phyloP scores from a whole-genome alignment of 169 alveolate species.

The Plasmodium billcollinsi region DNA sequence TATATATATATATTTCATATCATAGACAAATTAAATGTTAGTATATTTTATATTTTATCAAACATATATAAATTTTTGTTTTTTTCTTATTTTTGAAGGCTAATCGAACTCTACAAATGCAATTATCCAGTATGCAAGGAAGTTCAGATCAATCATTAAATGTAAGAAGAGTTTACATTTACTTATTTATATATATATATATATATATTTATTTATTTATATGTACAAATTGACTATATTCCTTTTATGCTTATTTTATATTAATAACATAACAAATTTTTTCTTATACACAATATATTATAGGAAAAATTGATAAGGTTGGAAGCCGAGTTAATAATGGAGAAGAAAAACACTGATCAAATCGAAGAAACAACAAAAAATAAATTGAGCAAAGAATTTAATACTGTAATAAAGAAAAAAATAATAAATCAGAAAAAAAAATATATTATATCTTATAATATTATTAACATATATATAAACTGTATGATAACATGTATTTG shows the following conservation, averaged over 20 bases:
- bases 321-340: constrained; percentile 73
- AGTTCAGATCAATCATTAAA: constrained; percentile 32
- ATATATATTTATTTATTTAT: no score
- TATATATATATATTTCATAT: neutral
- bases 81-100: constrained; percentile 29
- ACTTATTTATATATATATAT: no score
- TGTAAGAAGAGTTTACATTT: neutral
- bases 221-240: neutral
- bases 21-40: no score
- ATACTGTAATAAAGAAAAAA: constrained; percentile 24
- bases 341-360: constrained; percentile 43
- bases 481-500: no score
- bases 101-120: constrained; percentile 27
- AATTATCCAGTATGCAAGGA: constrained; percentile 34
- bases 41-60: neutral
- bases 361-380: constrained; percentile 72
- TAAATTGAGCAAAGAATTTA: constrained; percentile 75
- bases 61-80: neutral
- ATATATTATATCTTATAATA: neutral
- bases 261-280: neutral
- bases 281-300: neutral
- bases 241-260: neutral
- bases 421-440: constrained; percentile 3
- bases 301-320: constrained; percentile 68
- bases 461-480: neutral